A percentile compares a stretch with the other conserved stretches of the same genome.
Conservation (phyloP, 352 stramenopile genomes). For the Hyaloperonospora brassicae region DNA sequence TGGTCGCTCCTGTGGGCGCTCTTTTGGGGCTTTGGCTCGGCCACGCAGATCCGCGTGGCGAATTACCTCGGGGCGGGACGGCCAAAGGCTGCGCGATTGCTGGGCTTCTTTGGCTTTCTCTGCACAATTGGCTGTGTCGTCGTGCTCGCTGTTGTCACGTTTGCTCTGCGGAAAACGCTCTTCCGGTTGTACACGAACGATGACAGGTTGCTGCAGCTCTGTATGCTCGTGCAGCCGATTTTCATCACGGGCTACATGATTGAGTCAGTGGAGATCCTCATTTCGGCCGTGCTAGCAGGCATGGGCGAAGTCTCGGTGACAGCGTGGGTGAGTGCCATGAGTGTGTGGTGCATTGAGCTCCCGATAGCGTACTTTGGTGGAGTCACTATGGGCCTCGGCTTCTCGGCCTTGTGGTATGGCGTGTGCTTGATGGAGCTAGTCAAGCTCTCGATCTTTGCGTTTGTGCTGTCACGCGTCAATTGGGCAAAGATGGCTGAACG, state of each 20-base stretch:
- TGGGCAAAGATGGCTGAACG: slow-evolving; percentile 37
- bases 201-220: slow-evolving; percentile 36
- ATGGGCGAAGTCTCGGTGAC: slow-evolving; percentile 51
- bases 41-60: slow-evolving; percentile 67
- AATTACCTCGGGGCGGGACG: slow-evolving; percentile 70
- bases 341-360: slow-evolving; percentile 52
- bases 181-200: slow-evolving; percentile 61
- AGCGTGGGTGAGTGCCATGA: slow-evolving; percentile 43
- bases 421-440: slow-evolving; percentile 40
- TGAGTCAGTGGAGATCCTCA: slow-evolving; percentile 51
- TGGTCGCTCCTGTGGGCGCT: slow-evolving; percentile 67
- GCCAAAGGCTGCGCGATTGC: slow-evolving; percentile 42
- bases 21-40: slow-evolving; percentile 75
- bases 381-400: slow-evolving; percentile 38
- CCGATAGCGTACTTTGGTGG: slow-evolving; percentile 47
- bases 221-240: slow-evolving; percentile 46
- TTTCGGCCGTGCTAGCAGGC: slow-evolving; percentile 34
- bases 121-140: slow-evolving; percentile 49
- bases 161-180: slow-evolving; percentile 36
- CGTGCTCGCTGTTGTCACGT: slow-evolving; percentile 37
- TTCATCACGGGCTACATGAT: slow-evolving; percentile 53
- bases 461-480: slow-evolving; percentile 30
- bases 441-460: slow-evolving; percentile 35
- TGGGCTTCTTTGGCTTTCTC: slow-evolving; percentile 52
- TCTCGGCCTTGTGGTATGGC: slow-evolving; percentile 44